Evolutionary conservation across 2,329 filamentous ascomycete species (phyloP), one percentile per base, ranked within the genome.

Genomic region (Aspergillus sojae): DNA sequence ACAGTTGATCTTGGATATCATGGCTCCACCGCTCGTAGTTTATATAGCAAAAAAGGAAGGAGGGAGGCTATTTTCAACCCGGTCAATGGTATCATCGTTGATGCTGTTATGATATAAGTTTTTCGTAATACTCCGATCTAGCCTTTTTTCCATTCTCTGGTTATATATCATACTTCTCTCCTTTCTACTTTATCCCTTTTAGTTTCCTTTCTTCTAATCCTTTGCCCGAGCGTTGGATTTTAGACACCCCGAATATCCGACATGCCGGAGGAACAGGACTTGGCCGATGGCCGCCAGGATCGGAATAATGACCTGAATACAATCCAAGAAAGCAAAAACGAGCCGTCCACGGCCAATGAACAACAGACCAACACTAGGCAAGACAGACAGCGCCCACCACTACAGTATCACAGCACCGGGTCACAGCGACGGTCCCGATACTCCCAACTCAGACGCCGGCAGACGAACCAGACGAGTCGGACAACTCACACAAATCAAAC

Each of bases 311-410:
- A 48, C 2, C 23, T 48, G 11, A 19, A 28, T 19, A 26, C 21
- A 7, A 16, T 6, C 5, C 21, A 48, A 1, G 23, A 48, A 26
- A 7, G 6, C 7, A 16, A 5, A 26, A 14, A 5, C 21, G 21
- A 23, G 11, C 1, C 5, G 1, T 6, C n/a, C 0, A 23, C 12
- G 1, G 0, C n/a, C 21, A 1, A 23, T 6, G 12, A 36, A 14
- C 12, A 14, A 48, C 21, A 12, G 1, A 7, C 19, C 11, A 28
- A 26, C 6, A 23, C 3, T 12, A 16, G 23, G 4, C n/a, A 48
- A 19, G 21, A 26, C 12, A 26, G 11, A 28, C 45, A 46, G 5
- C 45, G 45, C 4, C 45, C 45, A 6, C 45, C 45, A 48, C 45
- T 16, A 5, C 45, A 28, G 1, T 7, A 23, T 28, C 23, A 23